Evolutionary conservation across 1,139 yeast genomes (phyloP), one percentile per base, ranked within the genome.

Genomic region (Pichia norvegensis): DNA sequence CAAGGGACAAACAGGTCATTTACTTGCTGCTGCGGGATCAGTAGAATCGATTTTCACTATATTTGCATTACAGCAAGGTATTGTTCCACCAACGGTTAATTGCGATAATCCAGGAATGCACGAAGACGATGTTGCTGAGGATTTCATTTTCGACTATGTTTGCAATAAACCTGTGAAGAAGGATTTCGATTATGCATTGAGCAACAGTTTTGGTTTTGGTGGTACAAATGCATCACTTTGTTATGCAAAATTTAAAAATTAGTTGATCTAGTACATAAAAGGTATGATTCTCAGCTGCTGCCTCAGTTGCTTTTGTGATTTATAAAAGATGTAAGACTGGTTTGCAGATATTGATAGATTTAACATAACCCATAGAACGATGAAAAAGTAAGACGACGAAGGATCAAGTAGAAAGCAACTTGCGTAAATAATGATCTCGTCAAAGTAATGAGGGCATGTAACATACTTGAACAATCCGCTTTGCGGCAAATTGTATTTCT

Each of bases 131-230:
- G 33, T 39, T 17, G 68, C 66, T 16, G 46, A 55, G 0, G 70
- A 68, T 38, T 79, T 79, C 55, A 58, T 58, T 19, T 74, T 85
- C 53, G 81, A 85, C 57, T 83, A 82, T 55, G 82, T 86, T 5
- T 74, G 79, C 0, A 67, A 74, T 31, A 53, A 58, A 8, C 68
- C 81, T 5, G 70, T 67, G 49, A 47, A 62, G 17, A 36, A 37
- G 3, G 42, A 43, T 20, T 33, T 52, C 3, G 33, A 41, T 2
- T 36, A 50, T 54, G 97, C 92, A 0, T 54, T 94, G 55, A 79
- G 88, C 46, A 94, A 94, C 61, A 86, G 96, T 54, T 92, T 94
- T 68, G 99, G 98, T 0, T 92, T 94, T 67, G 99, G 99, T 9
- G 99, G 99, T 14, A 88, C 95, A 8, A 94, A 94, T 64, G 83